Evolutionary conservation across 495 filamentous ascomycete species (phyloP), one percentile per base, ranked within the genome.

Genomic region (Tuber brumale): DNA sequence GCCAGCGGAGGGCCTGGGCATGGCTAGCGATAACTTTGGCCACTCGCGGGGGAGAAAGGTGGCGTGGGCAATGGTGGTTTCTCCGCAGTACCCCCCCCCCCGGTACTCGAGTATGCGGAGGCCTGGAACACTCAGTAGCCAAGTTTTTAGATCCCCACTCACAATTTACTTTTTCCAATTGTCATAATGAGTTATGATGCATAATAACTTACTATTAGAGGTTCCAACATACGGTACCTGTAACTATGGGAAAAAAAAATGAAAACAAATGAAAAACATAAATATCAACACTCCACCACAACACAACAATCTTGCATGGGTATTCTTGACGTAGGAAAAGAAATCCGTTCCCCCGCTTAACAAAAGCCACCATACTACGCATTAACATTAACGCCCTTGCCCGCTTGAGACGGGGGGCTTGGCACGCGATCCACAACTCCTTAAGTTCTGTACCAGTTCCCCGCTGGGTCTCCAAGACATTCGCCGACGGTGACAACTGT

Each of bases 401-500:
- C 41, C 27, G 31, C 57, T 18, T 3, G 57, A 35, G 27, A 7
- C 46, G 9, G 6, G 46, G 23, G 14, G 2, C 9, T 66, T 66
- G 35, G 5, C 31, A 44, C 23, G 21, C 27, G 14, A 48, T 46
- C 6, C 5, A 8, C 61, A 51, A 43, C 18, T 37, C 16, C 27
- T 69, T 73, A 80, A 10, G 42, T 72, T 57, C 89, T 87, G 82
- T 92, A 96, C 93, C 93, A 96, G 81, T 92, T 90, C 18, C 87
- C 88, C 1, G 84, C 80, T 2, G 92, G 89, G 81, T 94, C 91
- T 21, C 88, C 90, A 43, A 95, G 85, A 84, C 92, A 94, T 81
- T 93, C 88, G 4, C 92, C 92, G n/a, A 93, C 88, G 41, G 92
- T 92, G 48, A 92, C 90, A 18, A 88, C 85, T 72, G 85, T 85